Evolutionary conservation across 1,284 basidiomycete genomes (phyloP), one percentile per base, ranked within the genome.

Genomic region (Polyporus tsugae): DNA sequence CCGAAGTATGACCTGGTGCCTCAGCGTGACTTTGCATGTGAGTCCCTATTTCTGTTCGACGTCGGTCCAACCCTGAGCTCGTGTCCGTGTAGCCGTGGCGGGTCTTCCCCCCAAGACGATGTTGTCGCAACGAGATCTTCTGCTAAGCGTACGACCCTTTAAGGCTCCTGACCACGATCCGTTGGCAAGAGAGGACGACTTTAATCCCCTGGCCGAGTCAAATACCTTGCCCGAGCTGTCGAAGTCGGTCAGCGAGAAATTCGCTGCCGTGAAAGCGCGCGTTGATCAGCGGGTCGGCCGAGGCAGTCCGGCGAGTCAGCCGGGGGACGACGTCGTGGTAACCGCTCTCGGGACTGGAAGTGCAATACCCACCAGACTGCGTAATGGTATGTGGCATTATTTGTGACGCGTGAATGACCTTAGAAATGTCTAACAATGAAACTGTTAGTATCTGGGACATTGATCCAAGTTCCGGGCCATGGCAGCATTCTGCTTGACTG

Each of bases 291-390:
- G 64, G n/a, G 22, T 57, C 4, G 35, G 67, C 13, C 63, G 64
- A 58, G 13, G 41, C 9, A 64, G 66, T 70, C 13, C 70, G 58
- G 59, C 72, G 65, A 38, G 53, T n/a, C 74, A 75, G 62, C 83
- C 82, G 19, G 91, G 94, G 1, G 86, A 87, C 61, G 86, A 93
- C 66, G 86, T 98, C 13, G 81, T 82, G 2, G 82, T 98, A 52
- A 88, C 93, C 3, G 88, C 96, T 0, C 83, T 98, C 1, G 97
- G 97, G 1, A 98, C 97, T 0, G 94, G 95, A 5, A 97, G 95
- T 75, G 92, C 95, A 0, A 79, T 94, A 39, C 95, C 96, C 0
- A 93, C 87, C 53, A 93, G 91, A 77, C 94, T 94, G 76, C 87
- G 95, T 63, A 97, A 97, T 76, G 92, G 93, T 93, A 70, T 60